Base-by-base conservation (phyloP, 1,139 yeast genomes). In the Saccharomyces hybrid region DNA sequence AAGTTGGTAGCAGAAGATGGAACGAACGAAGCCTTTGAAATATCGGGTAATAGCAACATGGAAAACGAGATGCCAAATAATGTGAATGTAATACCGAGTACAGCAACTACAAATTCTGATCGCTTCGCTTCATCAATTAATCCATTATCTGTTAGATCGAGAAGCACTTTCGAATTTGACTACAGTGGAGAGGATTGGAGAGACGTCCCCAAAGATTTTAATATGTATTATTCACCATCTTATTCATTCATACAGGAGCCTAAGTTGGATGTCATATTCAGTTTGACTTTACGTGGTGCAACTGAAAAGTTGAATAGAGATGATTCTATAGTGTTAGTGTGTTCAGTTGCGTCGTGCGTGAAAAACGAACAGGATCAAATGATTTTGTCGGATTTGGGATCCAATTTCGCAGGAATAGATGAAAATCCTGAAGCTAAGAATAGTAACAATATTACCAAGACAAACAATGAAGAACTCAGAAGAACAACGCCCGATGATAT, bases 181-280 rank as follows among this genome's bases (percentile, higher is more conserved):
- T 79, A 78, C 38, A 66, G 73, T 51, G 88, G 87, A 0, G 73
- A 80, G 48, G 90, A 84, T 65, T 83, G 89, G 88, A 72, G 87
- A 60, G 90, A 84, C 67, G 73, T 82, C 5, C 86, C 87, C 0
- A 70, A 88, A 50, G 87, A 81, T 2, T 72, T 70, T 1, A 84
- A 84, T 62, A 67, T 67, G n/a, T 67, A 70, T 44, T 70, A 73
- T 47, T 59, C 61, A 8, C 60, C 61, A n/a, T 48, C 53, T 13
- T 67, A 61, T 52, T 27, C 48, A 16, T 68, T 68, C 52, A 54
- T 62, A 14, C 52, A 55, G 14, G 44, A 52, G 3, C 60, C 64
- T 5, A 49, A 50, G 44, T 31, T 56, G 20, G 61, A 59, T 14
- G 50, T 53, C 1, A 54, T 63, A 23, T 28, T 48, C 11, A 50